phyloP scores from a whole-genome alignment of 2,329 filamentous ascomycete species.

The Emmonsiellopsis sp. region DNA sequence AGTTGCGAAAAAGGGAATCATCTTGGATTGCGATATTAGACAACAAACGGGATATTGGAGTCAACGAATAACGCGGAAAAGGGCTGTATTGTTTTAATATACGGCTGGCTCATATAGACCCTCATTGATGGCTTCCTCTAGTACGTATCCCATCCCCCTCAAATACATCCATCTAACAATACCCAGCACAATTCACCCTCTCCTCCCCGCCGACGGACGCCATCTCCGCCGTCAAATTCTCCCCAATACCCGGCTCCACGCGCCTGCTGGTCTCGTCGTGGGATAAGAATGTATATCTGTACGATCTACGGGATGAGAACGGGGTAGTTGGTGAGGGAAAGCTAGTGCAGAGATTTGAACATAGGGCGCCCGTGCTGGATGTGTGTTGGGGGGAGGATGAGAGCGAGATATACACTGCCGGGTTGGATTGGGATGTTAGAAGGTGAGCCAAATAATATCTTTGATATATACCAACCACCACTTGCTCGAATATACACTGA shows the following conservation, averaged over 20 bases:
- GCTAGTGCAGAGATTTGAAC: slow-evolving; percentile 65
- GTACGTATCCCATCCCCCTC: not conserved
- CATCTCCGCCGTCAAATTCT: slow-evolving; percentile 79
- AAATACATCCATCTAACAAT: not conserved
- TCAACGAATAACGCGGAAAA: not conserved
- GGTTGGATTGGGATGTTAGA: slow-evolving; percentile 78
- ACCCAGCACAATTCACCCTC: slow-evolving; percentile 66
- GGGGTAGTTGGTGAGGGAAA: slow-evolving; percentile 49
- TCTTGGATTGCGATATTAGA: not conserved
- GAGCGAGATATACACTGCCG: slow-evolving; percentile 74
- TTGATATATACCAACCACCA: not conserved
- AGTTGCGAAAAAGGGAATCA: not conserved
- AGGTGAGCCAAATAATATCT: slow-evolving; percentile 41
- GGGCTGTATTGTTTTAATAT: not conserved
- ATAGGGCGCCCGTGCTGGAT: slow-evolving; percentile 78
- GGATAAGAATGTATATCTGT: slow-evolving; percentile 87
- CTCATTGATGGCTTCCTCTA: not conserved
- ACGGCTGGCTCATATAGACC: not conserved
- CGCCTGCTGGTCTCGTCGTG: slow-evolving; percentile 87
- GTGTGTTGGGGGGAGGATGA: slow-evolving; percentile 82
- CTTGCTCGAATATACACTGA: not conserved
- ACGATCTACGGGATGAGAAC: slow-evolving; percentile 57
- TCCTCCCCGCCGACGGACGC: slow-evolving; percentile 74
- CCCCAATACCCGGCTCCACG: slow-evolving; percentile 62
- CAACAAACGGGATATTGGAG: not conserved